A percentile compares a stretch with the other conserved stretches of the same genome.
Evolutionary conservation across 2,329 filamentous ascomycete species (phyloP).

Genomic region (Chalaropsis ovoidea): DNA sequence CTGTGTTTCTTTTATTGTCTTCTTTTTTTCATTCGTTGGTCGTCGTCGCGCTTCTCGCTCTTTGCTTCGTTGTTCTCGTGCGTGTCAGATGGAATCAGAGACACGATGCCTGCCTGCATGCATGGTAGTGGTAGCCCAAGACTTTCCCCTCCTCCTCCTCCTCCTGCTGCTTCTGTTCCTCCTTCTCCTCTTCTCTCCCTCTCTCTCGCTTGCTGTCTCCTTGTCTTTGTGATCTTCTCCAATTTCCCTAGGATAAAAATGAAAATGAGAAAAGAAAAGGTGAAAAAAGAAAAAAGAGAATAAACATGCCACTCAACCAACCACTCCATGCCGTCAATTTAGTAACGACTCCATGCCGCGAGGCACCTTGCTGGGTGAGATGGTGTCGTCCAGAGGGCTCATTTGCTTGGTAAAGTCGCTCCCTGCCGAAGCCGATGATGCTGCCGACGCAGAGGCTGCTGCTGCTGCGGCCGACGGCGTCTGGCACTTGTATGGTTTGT

Average conservation of each 20-base stretch:
- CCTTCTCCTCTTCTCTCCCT: neutral
- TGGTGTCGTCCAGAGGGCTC: slow-evolving; percentile 31
- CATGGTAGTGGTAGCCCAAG: slow-evolving; percentile 1
- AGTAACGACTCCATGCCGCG: slow-evolving; percentile 32
- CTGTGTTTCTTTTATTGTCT: neutral
- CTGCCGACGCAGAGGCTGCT: slow-evolving; percentile 4
- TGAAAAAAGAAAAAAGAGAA: neutral
- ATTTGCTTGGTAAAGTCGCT: slow-evolving; percentile 3
- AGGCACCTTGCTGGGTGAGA: slow-evolving; percentile 38
- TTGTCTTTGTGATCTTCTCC: slow-evolving; percentile 11
- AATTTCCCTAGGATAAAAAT: neutral
- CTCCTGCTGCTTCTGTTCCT: neutral
- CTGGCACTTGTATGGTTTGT: slow-evolving; percentile 25
- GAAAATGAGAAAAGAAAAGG: no score
- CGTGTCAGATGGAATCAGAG: neutral
- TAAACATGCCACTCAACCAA: neutral
- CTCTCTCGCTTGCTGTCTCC: neutral
- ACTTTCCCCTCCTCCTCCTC: neutral
- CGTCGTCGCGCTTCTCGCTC: neutral
- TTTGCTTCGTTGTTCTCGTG: neutral
- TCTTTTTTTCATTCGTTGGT: neutral
- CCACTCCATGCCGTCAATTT: slow-evolving; percentile 7
- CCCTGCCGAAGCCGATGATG: neutral
- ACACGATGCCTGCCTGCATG: slow-evolving; percentile 3
- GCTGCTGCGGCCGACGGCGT: slow-evolving; percentile 17